Base-by-base conservation (phyloP, 2,329 filamentous ascomycete species). In the Ascochyta viciae-villosae region DNA sequence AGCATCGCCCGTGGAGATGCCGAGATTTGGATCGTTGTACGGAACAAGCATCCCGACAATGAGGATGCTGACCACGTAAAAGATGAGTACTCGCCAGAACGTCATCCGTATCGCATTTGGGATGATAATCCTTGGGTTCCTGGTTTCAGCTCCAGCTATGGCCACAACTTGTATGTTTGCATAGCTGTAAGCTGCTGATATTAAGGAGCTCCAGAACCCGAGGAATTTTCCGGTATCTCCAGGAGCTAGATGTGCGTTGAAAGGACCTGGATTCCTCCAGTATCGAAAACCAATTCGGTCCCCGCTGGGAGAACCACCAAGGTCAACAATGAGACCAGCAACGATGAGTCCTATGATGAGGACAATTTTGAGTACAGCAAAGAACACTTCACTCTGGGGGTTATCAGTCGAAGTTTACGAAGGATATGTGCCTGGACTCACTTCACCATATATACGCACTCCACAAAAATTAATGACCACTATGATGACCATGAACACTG, bases 101-200 rank as follows among this genome's bases (percentile, higher is more conserved):
- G 97, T 92, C 76, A 96, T 93, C 77, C 96, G 96, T 70, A 96
- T 87, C 23, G 94, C 94, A 0, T 89, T 94, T 0, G 94, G 94
- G 0, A 98, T 82, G 2, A 90, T 92, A 74, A 96, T 92, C 58
- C 89, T 84, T 4, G 90, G 90, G 69, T 92, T 92, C 23, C 85
- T 87, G 0, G 90, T 90, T 75, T 94, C 90, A 24, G 90, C 90
- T 4, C 90, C 90, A 8, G 90, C 89, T 8, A 93, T 83, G 54
- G 90, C 90, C 40, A 92, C 88, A 16, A 92, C 81, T 72, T 93
- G 90, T 1, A 89, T 92, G 24, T 90, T 89, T 1, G 88, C 85
- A 66, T 92, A 92, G 57, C 89, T 67, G 67, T 92, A 92, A 8
- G 89, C 89, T 3, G 89, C 89, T 1, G 87, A 90, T 50, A 92